phyloP scores from a whole-genome alignment of 371 early-diverging fungal genomes.

The Rhizopus microsporus region DNA sequence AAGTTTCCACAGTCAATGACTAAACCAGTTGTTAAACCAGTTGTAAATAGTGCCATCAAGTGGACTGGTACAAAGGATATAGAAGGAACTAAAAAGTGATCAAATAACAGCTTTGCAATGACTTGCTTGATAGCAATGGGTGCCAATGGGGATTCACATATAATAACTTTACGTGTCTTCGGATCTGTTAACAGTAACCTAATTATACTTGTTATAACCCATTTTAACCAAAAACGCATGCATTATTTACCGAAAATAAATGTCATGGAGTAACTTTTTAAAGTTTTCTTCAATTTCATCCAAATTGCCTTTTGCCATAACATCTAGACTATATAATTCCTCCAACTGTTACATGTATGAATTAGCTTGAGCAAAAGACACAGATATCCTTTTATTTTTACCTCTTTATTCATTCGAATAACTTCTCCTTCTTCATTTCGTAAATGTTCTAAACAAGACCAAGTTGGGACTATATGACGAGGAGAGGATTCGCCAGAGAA shows the following conservation, averaged over 20 bases:
- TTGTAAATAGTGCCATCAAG: constrained; percentile 76
- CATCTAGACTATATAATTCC: constrained; percentile 55
- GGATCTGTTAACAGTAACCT: constrained; percentile 82
- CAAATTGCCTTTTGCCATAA: constrained; percentile 45
- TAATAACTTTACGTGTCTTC: constrained; percentile 82
- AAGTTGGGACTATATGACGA: constrained; percentile 66
- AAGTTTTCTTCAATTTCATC: constrained; percentile 42
- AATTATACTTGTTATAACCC: constrained; percentile 5
- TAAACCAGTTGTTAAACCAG: constrained; percentile 78
- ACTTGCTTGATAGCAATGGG: constrained; percentile 75
- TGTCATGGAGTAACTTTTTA: constrained; percentile 43
- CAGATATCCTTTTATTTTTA: constrained; percentile 10
- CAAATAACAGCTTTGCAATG: constrained; percentile 74
- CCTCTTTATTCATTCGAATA: constrained; percentile 45
- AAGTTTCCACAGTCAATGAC: constrained; percentile 84
- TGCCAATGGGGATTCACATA: constrained; percentile 79
- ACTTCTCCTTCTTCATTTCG: constrained; percentile 45
- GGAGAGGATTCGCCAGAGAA: constrained; percentile 88
- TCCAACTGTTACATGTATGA: constrained; percentile 22
- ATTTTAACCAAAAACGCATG: not conserved
- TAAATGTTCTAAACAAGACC: constrained; percentile 35
- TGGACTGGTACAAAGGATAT: constrained; percentile 81
- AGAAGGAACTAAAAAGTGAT: constrained; percentile 80
- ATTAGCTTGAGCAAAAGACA: not conserved
- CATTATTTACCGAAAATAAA: constrained; percentile 43